These are phyloP conservation scores for Raphidocelis subcapitata DNA, from an alignment of 139 green algal species.

Conservation along the genomic window DNA sequence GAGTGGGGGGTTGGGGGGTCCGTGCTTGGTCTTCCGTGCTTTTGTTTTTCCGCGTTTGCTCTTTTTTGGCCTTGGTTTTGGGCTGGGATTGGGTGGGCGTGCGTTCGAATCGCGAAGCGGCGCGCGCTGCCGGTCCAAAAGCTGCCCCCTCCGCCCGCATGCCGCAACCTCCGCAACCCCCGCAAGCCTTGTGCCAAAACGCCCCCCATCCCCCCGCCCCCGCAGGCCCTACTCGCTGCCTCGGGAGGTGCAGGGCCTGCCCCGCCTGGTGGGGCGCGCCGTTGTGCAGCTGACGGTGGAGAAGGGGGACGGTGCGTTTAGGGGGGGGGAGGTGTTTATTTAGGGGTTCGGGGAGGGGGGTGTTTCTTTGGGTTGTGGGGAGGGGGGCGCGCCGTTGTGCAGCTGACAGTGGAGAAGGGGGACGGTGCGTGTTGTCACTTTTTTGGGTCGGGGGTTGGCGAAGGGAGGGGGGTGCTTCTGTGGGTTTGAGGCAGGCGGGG, in stretches of 20 bases:
- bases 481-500: no score
- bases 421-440: conserved; percentile 30
- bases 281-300: conserved; percentile 51
- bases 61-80: no score
- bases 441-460: no score
- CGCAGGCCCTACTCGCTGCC: conserved; percentile 62
- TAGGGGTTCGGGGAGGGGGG: no score
- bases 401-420: conserved; percentile 51
- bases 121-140: no score
- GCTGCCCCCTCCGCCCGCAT: neutral
- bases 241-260: conserved; percentile 37
- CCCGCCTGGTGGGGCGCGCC: conserved; percentile 53
- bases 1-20: conserved; percentile 32
- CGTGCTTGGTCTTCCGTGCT: neutral
- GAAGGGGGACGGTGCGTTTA: conserved; percentile 48
- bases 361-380: no score
- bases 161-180: neutral
- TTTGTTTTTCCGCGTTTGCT: no score
- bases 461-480: no score
- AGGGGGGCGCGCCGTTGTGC: conserved; percentile 42
- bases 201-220: conserved; percentile 10
- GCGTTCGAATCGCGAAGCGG: no score
- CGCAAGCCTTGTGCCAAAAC: no score
- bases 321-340: no score
- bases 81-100: no score